These are phyloP conservation scores for Parathielavia hyrcaniae DNA, from an alignment of 495 filamentous ascomycete genomes.

Conservation along the genomic window DNA sequence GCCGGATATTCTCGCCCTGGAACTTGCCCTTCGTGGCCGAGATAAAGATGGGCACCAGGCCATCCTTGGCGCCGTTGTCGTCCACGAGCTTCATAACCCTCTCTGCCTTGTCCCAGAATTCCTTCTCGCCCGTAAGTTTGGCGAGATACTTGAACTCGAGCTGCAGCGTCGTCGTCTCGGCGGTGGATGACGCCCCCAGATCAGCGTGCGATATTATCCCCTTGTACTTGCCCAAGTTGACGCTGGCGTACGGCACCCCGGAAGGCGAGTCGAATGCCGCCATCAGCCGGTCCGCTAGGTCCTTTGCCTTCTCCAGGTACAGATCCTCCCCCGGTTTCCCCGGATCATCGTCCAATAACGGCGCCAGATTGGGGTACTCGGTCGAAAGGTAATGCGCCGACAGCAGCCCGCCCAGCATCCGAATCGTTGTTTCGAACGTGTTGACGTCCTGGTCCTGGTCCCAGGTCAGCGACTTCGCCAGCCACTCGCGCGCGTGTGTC, in stretches of 20 bases:
- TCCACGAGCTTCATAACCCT: conserved; percentile 88
- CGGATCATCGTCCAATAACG: conserved; percentile 57
- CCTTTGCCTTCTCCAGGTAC: conserved; percentile 91
- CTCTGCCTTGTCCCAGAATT: conserved; percentile 86
- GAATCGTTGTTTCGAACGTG: conserved; percentile 97
- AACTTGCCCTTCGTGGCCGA: conserved; percentile 74
- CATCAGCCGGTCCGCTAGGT: conserved; percentile 79
- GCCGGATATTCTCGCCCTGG: conserved; percentile 73
- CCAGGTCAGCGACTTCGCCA: conserved; percentile 73
- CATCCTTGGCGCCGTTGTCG: conserved; percentile 66
- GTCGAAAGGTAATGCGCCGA: conserved; percentile 92
- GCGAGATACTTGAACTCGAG: conserved; percentile 97
- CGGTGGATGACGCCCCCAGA: conserved; percentile 85
- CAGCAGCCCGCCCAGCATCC: conserved; percentile 91
- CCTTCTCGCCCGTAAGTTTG: conserved; percentile 84
- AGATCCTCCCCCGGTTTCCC: conserved; percentile 74
- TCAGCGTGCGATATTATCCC: conserved; percentile 77
- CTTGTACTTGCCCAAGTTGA: conserved; percentile 70
- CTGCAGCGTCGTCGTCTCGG: conserved; percentile 86
- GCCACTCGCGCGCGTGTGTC: conserved; percentile 81
- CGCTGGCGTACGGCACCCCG: conserved; percentile 82
- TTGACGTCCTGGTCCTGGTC: conserved; percentile 92
- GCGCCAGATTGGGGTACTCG: conserved; percentile 59
- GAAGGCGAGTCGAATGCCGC: conserved; percentile 81
- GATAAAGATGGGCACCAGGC: conserved; percentile 86